Evolutionary conservation across 179 eudicot genomes (phyloP).

Genomic region (Carnegiea gigantea): DNA sequence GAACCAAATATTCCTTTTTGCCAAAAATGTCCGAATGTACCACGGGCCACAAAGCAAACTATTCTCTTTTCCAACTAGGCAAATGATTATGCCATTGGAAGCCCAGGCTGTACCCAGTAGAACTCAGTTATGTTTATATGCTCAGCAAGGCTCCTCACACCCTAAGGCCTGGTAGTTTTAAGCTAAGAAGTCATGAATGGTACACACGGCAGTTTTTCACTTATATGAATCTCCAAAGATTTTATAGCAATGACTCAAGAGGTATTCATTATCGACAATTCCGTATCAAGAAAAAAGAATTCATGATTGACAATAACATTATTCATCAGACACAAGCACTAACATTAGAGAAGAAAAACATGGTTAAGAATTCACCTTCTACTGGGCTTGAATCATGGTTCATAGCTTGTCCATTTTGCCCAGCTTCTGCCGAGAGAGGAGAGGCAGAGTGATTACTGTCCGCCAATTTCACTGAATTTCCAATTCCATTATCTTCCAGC

Average conservation of each 20-base stretch:
- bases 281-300: neutral
- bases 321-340: slow-evolving; percentile 5
- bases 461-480: slow-evolving; percentile 51
- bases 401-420: slow-evolving; percentile 59
- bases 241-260: slow-evolving; percentile 5
- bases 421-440: slow-evolving; percentile 67
- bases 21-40: neutral
- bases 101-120: neutral
- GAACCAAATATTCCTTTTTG: neutral
- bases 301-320: neutral
- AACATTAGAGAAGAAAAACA: neutral
- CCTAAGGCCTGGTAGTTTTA: neutral
- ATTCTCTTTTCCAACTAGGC: neutral
- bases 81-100: neutral
- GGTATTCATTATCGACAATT: neutral
- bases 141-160: neutral
- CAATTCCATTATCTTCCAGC: slow-evolving; percentile 56
- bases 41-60: neutral
- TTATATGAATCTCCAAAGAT: neutral
- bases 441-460: slow-evolving; percentile 65
- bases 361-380: slow-evolving; percentile 54
- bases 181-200: neutral
- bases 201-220: neutral
- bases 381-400: slow-evolving; percentile 58
- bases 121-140: too few relatives aligned